These are phyloP conservation scores for Pseudogymnoascus sp. DNA, from an alignment of 2,329 filamentous ascomycete species.

Conservation along the genomic window DNA sequence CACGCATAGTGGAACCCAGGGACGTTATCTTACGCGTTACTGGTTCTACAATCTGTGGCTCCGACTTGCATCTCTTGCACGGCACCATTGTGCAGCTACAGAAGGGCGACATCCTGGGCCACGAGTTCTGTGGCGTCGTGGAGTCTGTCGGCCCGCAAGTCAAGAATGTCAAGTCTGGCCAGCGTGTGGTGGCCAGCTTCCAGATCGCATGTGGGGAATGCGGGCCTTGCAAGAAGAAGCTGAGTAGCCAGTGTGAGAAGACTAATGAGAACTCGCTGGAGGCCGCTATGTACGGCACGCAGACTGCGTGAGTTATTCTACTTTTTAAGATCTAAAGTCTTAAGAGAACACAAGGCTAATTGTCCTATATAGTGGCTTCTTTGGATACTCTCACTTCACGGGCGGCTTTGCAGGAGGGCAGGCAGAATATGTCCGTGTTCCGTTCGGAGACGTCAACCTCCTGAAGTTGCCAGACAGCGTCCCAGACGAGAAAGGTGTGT, in stretches of 20 bases:
- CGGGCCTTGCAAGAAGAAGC: conserved; percentile 41
- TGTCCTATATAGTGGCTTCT: conserved; percentile 35
- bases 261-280: conserved; percentile 52
- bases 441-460: conserved; percentile 55
- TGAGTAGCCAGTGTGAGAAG: conserved; percentile 49
- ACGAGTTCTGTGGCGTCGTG: conserved; percentile 54
- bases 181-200: conserved; percentile 56
- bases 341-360: background rate
- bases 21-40: conserved; percentile 26
- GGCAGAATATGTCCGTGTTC: conserved; percentile 58
- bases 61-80: conserved; percentile 27
- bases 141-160: conserved; percentile 47
- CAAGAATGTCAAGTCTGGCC: conserved; percentile 39
- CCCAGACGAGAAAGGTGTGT: conserved; percentile 48
- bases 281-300: conserved; percentile 45
- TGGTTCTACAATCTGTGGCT: conserved; percentile 26
- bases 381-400: conserved; percentile 51
- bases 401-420: conserved; percentile 61
- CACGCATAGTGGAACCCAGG: conserved; percentile 21
- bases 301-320: conserved; percentile 26
- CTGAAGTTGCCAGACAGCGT: conserved; percentile 55
- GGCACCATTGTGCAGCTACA: conserved; percentile 35
- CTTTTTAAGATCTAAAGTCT: conserved; percentile 35
- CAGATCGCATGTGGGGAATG: conserved; percentile 53
- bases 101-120: conserved; percentile 48